A percentile compares a stretch with the other conserved stretches of the same genome.
Evolutionary conservation across 2,329 filamentous ascomycete genomes (phyloP).

Genomic region (Penicillium frequentans): DNA sequence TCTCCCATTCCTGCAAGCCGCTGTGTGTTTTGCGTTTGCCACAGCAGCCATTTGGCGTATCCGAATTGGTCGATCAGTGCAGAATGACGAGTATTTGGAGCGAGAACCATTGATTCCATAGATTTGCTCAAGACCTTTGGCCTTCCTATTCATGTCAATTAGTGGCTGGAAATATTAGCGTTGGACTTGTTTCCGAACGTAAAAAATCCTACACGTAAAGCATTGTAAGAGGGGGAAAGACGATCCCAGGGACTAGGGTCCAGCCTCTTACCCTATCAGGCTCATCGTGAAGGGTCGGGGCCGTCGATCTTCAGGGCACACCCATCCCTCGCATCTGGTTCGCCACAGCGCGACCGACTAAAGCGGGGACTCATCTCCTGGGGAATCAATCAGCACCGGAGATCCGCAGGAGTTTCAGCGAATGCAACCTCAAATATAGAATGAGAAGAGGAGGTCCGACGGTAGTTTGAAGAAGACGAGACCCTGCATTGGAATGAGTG

Average conservation of each 20-base stretch:
- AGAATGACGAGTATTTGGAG: neutral
- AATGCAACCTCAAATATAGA: slow-evolving; percentile 20
- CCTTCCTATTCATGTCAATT: neutral
- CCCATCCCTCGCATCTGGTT: slow-evolving; percentile 7
- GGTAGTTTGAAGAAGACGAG: neutral
- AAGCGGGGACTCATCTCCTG: slow-evolving; percentile 14
- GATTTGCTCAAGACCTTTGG: neutral
- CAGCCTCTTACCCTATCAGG: neutral
- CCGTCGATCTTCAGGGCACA: slow-evolving; percentile 1
- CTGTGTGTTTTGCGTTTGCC: slow-evolving; percentile 17
- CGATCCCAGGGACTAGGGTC: neutral
- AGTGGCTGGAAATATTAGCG: neutral
- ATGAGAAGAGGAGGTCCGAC: slow-evolving; percentile 5
- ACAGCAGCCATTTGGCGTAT: slow-evolving; percentile 15
- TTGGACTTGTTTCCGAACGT: neutral
- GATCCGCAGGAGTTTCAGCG: slow-evolving; percentile 14
- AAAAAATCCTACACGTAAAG: neutral
- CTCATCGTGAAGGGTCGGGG: slow-evolving; percentile 5
- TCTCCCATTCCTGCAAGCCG: slow-evolving; percentile 27
- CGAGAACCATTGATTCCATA: slow-evolving; percentile 10
- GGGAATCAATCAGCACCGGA: slow-evolving; percentile 13
- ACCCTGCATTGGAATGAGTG: neutral
- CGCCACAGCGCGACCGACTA: slow-evolving; percentile 12
- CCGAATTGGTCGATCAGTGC: slow-evolving; percentile 2
- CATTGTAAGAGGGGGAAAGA: neutral